Percentiles rank a stretch among this genome's conserved stretches.
These are phyloP conservation scores for Rhododendron williamsianum DNA, from an alignment of 148 eudicot genomes.

Conservation along the genomic window DNA sequence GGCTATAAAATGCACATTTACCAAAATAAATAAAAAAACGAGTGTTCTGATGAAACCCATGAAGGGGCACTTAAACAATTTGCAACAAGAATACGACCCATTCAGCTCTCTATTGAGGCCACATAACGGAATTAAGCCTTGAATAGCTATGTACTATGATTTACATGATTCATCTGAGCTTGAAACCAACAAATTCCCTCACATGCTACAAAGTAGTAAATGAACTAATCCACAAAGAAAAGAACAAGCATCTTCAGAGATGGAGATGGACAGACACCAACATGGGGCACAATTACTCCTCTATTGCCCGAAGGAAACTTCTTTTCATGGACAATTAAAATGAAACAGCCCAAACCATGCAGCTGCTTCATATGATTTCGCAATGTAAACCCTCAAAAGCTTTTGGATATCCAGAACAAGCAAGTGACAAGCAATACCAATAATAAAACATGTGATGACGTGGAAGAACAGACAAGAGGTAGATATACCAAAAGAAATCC, in stretches of 20 bases:
- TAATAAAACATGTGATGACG: background rate
- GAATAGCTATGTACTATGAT: background rate
- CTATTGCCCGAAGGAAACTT: background rate
- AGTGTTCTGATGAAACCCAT: background rate
- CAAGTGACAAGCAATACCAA: background rate
- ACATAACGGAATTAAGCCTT: background rate
- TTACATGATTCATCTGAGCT: background rate
- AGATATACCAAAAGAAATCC: background rate
- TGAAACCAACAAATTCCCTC: background rate
- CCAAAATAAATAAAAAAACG: too few species aligned
- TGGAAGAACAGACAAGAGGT: background rate
- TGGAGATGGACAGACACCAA: background rate
- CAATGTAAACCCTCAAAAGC: background rate
- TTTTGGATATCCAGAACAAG: background rate
- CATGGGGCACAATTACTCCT: background rate
- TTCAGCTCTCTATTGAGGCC: background rate
- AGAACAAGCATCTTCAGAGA: background rate
- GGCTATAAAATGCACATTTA: too few species aligned
- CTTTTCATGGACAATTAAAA: background rate
- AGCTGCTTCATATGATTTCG: background rate
- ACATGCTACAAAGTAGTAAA: background rate
- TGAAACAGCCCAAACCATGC: background rate
- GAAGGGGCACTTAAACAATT: background rate
- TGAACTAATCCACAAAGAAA: background rate
- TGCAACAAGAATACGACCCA: background rate